Evolutionary conservation across 345 rosid species (phyloP), one percentile per base, ranked within the genome.

Genomic region (Arabis alpina): DNA sequence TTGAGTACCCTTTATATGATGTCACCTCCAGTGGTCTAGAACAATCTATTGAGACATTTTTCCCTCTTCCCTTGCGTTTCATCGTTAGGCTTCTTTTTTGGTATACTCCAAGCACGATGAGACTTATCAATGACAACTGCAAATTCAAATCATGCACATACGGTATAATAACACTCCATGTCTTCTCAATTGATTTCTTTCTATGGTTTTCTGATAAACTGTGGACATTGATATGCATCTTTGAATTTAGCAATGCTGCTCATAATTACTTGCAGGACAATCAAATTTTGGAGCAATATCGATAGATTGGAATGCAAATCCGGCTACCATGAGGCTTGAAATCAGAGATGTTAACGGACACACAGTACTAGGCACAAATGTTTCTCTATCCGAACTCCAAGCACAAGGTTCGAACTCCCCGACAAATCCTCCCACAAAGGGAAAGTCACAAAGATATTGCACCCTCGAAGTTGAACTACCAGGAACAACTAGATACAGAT

Each of bases 1-100:
- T 75, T 54, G 84, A 85, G 68, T 92, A 92, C 78, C 91, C 98
- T 6, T 71, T 89, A 50, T 89, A 86, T 67, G 96, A 92, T 75
- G 77, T 89, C 55, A 92, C 98, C 62, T 86, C 96, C 15, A 92
- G 96, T 81, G 98, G 98, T 73, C 83, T 92, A 51, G 89, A 90
- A 16, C 96, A 92, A 80, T 83, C 92, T 72, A 85, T 92, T 66
- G 96, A 88, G 79, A 77, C 82, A 68, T 87, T 70, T 24, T 68
- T 87, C 53, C 96, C 91, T n/a, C 50, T 58, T 13, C 81, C 88
- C 12, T 79, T 89, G 13, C 83, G 65, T 65, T 74, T 75, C 49
- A 15, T 83, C 4, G 79, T 88, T 63, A 87, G 96, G 78, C 83
- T 86, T 77, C 54, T 85, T 36, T 87, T 88, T 32, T 85, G 94